phyloP scores from a whole-genome alignment of 2,329 filamentous ascomycete genomes.

The Huntiella omanensis region DNA sequence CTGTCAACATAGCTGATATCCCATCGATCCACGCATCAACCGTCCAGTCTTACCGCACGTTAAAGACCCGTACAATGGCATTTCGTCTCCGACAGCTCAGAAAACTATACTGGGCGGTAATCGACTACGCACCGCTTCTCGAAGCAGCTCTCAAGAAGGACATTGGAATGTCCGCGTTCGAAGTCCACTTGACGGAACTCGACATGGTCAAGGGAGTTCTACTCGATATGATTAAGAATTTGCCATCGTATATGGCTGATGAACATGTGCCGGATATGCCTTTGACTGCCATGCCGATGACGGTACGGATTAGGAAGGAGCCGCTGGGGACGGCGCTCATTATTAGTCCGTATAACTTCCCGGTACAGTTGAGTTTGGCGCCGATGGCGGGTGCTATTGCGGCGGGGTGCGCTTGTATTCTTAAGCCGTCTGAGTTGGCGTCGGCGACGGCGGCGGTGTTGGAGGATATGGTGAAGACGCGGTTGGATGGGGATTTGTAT shows the following conservation, averaged over 20 bases:
- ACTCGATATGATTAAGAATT: constrained; percentile 55
- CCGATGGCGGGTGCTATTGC: constrained; percentile 80
- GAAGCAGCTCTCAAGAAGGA: constrained; percentile 60
- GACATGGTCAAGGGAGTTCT: constrained; percentile 68
- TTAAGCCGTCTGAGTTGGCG: constrained; percentile 81
- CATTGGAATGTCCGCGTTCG: constrained; percentile 57
- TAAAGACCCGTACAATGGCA: constrained; percentile 65
- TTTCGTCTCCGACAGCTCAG: constrained; percentile 75
- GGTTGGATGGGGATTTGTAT: constrained; percentile 62
- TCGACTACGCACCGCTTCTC: constrained; percentile 57
- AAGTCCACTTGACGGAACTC: constrained; percentile 56
- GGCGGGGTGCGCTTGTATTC: constrained; percentile 70
- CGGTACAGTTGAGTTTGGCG: constrained; percentile 58
- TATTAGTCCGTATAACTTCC: constrained; percentile 91
- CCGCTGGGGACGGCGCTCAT: constrained; percentile 68
- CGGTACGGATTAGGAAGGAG: constrained; percentile 65
- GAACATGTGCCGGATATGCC: constrained; percentile 51
- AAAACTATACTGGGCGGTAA: constrained; percentile 84
- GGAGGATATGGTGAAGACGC: constrained; percentile 56
- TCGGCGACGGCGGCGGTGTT: constrained; percentile 60
- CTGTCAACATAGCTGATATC: constrained; percentile 24
- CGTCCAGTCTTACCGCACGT: constrained; percentile 52
- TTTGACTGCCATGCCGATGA: constrained; percentile 34
- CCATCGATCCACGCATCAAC: constrained; percentile 37
- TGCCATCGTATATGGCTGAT: constrained; percentile 69